Percentiles rank a stretch among this genome's conserved stretches.
phyloP scores from a whole-genome alignment of 345 rosid genomes.

The Hevea brasiliensis region DNA sequence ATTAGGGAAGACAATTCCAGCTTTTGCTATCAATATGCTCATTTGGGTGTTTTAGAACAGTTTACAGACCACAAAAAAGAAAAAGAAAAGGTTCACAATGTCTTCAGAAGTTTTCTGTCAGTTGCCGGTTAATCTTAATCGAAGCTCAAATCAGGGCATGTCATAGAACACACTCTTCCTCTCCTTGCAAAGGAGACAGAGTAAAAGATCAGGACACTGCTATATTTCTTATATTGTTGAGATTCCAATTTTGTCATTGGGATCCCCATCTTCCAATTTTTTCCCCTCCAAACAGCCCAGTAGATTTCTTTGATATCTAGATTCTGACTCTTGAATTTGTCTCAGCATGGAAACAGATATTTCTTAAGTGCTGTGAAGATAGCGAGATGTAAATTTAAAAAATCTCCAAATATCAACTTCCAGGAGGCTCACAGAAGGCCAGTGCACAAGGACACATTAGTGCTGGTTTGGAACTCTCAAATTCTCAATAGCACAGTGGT shows the following conservation, averaged over 20 bases:
- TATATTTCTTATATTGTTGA: not conserved
- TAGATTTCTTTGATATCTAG: not conserved
- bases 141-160: not conserved
- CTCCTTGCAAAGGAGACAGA: not conserved
- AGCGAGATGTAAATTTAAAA: constrained; percentile 54
- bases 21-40: not conserved
- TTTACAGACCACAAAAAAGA: no score
- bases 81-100: no score
- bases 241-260: not conserved
- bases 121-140: no score
- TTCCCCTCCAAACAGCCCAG: not conserved
- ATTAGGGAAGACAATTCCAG: not conserved
- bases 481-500: constrained; percentile 43
- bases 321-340: not conserved
- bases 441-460: constrained; percentile 60
- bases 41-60: not conserved
- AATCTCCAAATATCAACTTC: constrained; percentile 28
- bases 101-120: no score
- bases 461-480: constrained; percentile 49
- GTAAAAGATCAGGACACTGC: no score
- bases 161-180: not conserved
- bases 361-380: constrained; percentile 52
- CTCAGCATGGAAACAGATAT: constrained; percentile 39
- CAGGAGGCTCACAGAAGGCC: constrained; percentile 17
- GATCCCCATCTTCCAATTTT: not conserved